Evolutionary conservation across 2,329 filamentous ascomycete genomes (phyloP).

Genomic region (Xylariaceae sp.): DNA sequence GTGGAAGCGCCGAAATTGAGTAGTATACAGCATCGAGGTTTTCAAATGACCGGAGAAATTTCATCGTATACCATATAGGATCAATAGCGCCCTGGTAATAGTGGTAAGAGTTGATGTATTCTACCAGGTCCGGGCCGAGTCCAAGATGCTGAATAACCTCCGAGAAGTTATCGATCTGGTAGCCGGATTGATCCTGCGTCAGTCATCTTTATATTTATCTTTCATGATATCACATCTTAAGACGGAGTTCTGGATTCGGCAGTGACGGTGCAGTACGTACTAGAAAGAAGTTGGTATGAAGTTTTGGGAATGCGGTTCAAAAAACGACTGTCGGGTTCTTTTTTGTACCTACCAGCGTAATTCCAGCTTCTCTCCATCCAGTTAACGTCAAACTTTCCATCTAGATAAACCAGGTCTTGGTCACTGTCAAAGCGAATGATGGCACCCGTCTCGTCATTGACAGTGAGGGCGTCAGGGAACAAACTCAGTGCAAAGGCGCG

Average conservation of each 20-base stretch:
- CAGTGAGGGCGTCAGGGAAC: not conserved
- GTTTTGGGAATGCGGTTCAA: too few relatives aligned
- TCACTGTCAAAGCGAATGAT: not conserved
- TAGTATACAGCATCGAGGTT: not conserved
- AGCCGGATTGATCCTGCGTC: too few relatives aligned
- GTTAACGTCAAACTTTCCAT: not conserved
- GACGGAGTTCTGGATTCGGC: too few relatives aligned
- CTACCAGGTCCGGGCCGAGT: not conserved
- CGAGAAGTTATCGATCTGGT: not conserved
- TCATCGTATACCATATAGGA: not conserved
- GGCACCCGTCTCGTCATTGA: not conserved
- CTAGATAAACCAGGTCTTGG: not conserved
- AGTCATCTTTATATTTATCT: too few relatives aligned
- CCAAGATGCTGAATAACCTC: not conserved
- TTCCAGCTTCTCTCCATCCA: not conserved
- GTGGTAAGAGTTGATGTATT: not conserved
- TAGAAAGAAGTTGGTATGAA: too few relatives aligned
- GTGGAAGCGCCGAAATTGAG: not conserved
- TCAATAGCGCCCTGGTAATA: not conserved
- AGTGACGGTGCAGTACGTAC: too few relatives aligned
- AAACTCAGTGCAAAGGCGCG: not conserved
- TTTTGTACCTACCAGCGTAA: too few relatives aligned
- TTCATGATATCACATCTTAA: too few relatives aligned
- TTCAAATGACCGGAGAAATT: not conserved
- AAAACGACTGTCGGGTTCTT: too few relatives aligned